Evolutionary conservation across 2,329 filamentous ascomycete genomes (phyloP), one percentile per base, ranked within the genome.

Genomic region (Penicillium sp.): DNA sequence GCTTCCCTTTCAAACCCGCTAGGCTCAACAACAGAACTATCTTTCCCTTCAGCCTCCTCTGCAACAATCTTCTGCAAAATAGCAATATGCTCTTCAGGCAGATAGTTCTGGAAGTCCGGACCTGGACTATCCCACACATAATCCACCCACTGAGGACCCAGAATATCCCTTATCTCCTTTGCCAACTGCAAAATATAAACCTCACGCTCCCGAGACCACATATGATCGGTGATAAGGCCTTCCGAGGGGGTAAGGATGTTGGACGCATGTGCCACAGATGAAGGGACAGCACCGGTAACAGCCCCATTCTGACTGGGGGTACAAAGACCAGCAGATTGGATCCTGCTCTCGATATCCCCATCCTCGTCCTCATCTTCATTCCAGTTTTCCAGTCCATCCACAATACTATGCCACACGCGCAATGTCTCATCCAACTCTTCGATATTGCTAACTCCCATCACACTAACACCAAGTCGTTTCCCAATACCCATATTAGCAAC

Each of bases 391-490:
- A 82, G 59, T 1, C 78, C 79, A 40, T 81, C 78, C 11, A 83
- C 60, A 26, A 82, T 76, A 65, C 74, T 77, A 49, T 72, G 71
- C 78, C 81, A 83, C 37, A 83, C 83, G 43, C 83, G 76, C 73
- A 87, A 78, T 1, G 83, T 86, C 73, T 87, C 85, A 56, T 85
- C 79, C 46, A 88, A 69, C 68, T 88, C 85, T 8, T 75, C 74
- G 3, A 81, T 66, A 45, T 79, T 82, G 63, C 83, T 86, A 26
- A 87, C 85, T 11, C 85, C 85, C 74, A 88, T 86, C 37, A 88
- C 85, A 52, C 78, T 84, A 33, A 86, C 83, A 12, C 85, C 85
- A 1, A 87, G 73, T 56, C 81, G 81, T 12, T 76, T 76, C 3
- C 81, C 81, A 4, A 81, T 77, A 23, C 81, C 76, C 50, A 77